Evolutionary conservation across 768 basidiomycete genomes (phyloP).

Genomic region (Mycena vitilis): DNA sequence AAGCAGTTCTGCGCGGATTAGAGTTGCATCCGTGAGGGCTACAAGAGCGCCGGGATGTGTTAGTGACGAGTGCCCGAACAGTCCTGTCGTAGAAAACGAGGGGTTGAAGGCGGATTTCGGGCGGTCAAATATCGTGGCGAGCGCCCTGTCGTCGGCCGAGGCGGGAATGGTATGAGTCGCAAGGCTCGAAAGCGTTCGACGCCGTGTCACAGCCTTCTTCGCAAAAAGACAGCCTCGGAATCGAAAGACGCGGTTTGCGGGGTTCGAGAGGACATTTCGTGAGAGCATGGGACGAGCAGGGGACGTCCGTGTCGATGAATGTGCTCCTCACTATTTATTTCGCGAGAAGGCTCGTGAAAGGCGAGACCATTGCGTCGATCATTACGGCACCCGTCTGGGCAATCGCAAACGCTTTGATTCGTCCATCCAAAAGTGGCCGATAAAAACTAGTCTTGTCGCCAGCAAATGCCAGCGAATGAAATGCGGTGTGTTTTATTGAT

Average conservation of each 20-base stretch:
- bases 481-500: slow-evolving; percentile 15
- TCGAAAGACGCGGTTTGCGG: slow-evolving; percentile 48
- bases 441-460: not conserved
- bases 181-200: slow-evolving; percentile 28
- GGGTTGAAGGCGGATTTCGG: slow-evolving; percentile 57
- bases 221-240: slow-evolving; percentile 58
- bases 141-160: slow-evolving; percentile 71
- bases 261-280: slow-evolving; percentile 55
- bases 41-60: slow-evolving; percentile 76
- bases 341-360: slow-evolving; percentile 11
- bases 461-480: slow-evolving; percentile 7
- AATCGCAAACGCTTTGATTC: slow-evolving; percentile 13
- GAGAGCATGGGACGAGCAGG: slow-evolving; percentile 53
- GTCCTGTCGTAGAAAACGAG: slow-evolving; percentile 71
- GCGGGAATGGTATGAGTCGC: slow-evolving; percentile 62
- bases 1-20: slow-evolving; percentile 82
- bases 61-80: slow-evolving; percentile 86
- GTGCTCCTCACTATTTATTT: slow-evolving; percentile 23
- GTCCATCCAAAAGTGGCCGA: not conserved
- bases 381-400: not conserved
- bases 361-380: slow-evolving; percentile 22
- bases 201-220: slow-evolving; percentile 38
- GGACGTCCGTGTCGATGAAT: slow-evolving; percentile 5
- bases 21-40: slow-evolving; percentile 81
- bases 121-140: slow-evolving; percentile 79